Base-by-base conservation (phyloP, 2,329 filamentous ascomycete genomes). In the Metarhizium guizhouense region DNA sequence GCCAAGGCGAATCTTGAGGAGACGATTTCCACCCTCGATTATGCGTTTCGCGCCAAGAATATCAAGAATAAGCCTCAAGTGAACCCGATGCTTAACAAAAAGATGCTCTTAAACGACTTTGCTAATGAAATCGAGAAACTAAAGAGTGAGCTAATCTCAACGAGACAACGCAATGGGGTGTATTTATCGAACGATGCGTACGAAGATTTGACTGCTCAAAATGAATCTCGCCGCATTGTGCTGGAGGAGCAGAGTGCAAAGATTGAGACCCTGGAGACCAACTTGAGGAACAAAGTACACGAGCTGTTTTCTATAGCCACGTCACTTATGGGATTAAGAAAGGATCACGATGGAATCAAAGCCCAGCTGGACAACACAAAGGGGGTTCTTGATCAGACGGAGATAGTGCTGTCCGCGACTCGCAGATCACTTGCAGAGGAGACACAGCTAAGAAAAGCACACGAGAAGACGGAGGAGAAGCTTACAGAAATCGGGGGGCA, bases 21-120 rank as follows among this genome's bases (percentile, higher is more conserved):
- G 71, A 99, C 95, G 0, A 97, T 99, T 58, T 97, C 94, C 0
- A 99, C 95, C 0, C 80, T 99, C 2, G 94, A 99, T 69, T 99
- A 99, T 67, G 95, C 94, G 11, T 97, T 97, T 73, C 84, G 94
- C 50, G 94, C 94, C 16, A 99, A 99, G 76, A 97, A 99, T 63
- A 99, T 99, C 65, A 88, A 90, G 52, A 99, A 99, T 72, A 96
- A 96, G 72, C 95, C 94, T 0, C 94, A 99, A 67, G 80, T 95
- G 64, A 99, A 97, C 71, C 88, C 90, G 51, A 82, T 90, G 66
- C 84, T 97, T 60, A 92, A 90, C 60, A 99, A 97, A 72, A 95
- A 94, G 73, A 96, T 90, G 3, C 72, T 99, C 13, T 79, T 99
- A 11, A 86, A 83, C 57, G 94, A 99, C 61, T 96, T 96, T 61